Percentiles rank a stretch among this genome's conserved stretches.
These are phyloP conservation scores for Sclerotiophoma versabilis DNA, from an alignment of 2,329 filamentous ascomycete species.

Conservation along the genomic window DNA sequence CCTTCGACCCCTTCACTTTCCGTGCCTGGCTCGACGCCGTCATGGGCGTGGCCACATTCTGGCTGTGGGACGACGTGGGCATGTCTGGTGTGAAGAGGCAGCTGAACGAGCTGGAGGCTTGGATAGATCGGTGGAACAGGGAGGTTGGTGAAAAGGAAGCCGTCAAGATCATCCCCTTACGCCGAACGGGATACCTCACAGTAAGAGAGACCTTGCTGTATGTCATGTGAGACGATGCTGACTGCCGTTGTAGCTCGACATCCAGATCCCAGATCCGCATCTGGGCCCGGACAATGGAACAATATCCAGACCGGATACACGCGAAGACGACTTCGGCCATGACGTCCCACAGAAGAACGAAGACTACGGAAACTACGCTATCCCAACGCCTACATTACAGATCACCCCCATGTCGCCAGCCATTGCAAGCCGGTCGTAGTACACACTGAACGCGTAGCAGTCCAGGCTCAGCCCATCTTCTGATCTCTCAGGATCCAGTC, in stretches of 20 bases:
- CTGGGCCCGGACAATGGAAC: constrained; percentile 55
- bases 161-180: constrained; percentile 78
- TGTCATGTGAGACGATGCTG: constrained; percentile 1
- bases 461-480: neutral
- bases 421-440: constrained; percentile 29
- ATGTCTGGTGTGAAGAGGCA: constrained; percentile 76
- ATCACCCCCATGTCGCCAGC: constrained; percentile 37
- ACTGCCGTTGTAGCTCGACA: constrained; percentile 67
- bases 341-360: constrained; percentile 21
- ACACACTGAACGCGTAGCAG: neutral
- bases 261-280: constrained; percentile 81
- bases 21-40: constrained; percentile 82
- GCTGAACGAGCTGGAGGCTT: constrained; percentile 74
- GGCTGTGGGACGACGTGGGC: constrained; percentile 93
- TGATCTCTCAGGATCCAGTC: neutral
- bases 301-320: constrained; percentile 33
- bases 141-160: constrained; percentile 65
- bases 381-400: constrained; percentile 39
- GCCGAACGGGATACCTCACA: constrained; percentile 87
- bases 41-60: constrained; percentile 84
- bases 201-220: constrained; percentile 55
- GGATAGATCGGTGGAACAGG: constrained; percentile 86
- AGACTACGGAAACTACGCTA: constrained; percentile 31
- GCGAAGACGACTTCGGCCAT: constrained; percentile 31
- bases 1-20: constrained; percentile 79